Evolutionary conservation across 179 eudicot species (phyloP), one percentile per base, ranked within the genome.

Genomic region (Amaranthus tricolor): DNA sequence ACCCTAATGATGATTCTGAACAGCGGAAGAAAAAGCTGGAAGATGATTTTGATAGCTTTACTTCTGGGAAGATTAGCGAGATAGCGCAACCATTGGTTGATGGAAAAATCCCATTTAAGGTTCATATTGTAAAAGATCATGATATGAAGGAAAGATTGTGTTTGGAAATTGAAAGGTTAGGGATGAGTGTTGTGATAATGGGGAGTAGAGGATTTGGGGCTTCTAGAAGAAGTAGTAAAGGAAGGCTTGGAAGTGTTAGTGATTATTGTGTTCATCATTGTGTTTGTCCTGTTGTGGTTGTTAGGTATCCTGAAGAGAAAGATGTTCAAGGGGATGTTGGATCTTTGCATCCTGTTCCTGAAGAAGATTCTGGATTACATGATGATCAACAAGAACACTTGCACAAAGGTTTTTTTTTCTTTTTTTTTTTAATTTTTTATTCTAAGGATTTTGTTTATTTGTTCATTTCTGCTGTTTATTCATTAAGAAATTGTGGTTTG

Each of bases 131-230:
- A 5, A 82, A 82, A 17, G 85, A 82, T 43, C 85, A 82, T 49
- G 85, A 79, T n/a, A 76, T 79, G 85, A 82, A 82, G 71, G 85
- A 82, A 75, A 75, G 85, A 68, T 20, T 82, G 50, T 82, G 85
- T 68, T 68, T 82, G 75, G 85, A 82, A 74, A 73, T 82, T 7
- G 85, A 82, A 77, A 78, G 85, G 62, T 12, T 82, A 9, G 82
- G 82, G 16, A 44, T 82, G 55, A 82, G 76, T 76, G 82, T 61
- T 40, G 85, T 82, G 4, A 75, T 82, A 1, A 82, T 82, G 85
- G 85, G 85, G 9, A 82, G 85, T 58, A 44, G 85, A 31, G 85
- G 85, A 6, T 82, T 82, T 76, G 85, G 85, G 9, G 82, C 82
- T 20, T 67, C 82, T 4, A 75, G 73, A 16, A 72, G 78, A 65